Evolutionary conservation across 2,329 filamentous ascomycete species (phyloP).

Genomic region (Lachnellula suecica): DNA sequence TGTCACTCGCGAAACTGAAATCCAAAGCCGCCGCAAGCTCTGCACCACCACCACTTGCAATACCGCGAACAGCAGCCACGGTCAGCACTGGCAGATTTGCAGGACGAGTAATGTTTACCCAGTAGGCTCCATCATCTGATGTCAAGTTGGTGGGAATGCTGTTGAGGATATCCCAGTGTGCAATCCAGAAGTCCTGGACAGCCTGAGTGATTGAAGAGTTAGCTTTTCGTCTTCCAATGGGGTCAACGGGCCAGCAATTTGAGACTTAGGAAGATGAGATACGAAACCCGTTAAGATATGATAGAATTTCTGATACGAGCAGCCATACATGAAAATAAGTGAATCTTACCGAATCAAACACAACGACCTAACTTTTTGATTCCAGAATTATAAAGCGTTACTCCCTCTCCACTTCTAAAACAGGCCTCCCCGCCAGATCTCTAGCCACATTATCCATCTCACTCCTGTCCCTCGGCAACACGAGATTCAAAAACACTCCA

Average conservation of each 20-base stretch:
- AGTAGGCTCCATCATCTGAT: not conserved
- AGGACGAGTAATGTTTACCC: not conserved
- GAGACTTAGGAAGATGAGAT: no score
- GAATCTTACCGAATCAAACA: no score
- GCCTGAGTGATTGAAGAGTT: no score
- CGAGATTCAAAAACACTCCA: conserved; percentile 42
- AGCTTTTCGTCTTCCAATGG: no score
- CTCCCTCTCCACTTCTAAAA: conserved; percentile 10
- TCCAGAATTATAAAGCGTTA: no score
- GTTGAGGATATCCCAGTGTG: not conserved
- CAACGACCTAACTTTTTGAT: no score
- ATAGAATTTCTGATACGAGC: no score
- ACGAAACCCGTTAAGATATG: no score
- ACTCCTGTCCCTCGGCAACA: conserved; percentile 37
- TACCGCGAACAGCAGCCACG: not conserved
- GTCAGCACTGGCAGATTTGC: not conserved
- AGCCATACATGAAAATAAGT: no score
- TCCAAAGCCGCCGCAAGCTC: not conserved
- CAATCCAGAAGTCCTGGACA: not conserved
- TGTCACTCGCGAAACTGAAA: not conserved
- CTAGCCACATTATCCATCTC: conserved; percentile 26
- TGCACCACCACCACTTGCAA: not conserved
- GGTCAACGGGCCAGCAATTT: no score
- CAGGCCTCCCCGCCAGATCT: conserved; percentile 16
- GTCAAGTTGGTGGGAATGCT: not conserved